These are phyloP conservation scores for Mycosarcoma maydis DNA, from an alignment of 1,284 basidiomycete species.

Conservation along the genomic window DNA sequence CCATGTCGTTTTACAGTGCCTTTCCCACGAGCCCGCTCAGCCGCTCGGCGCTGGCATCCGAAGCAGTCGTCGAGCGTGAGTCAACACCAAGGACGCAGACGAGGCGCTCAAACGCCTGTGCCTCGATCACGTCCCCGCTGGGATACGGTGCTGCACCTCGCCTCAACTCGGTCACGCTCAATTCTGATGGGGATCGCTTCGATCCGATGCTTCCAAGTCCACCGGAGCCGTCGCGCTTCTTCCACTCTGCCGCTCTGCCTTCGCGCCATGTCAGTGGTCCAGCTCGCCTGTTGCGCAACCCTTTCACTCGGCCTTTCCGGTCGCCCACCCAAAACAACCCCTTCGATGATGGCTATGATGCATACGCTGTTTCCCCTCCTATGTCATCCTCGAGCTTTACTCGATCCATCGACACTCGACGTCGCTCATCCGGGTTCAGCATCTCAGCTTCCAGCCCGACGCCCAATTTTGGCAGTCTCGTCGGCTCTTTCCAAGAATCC, in stretches of 20 bases:
- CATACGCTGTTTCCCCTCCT: slow-evolving; percentile 19
- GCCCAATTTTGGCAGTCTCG: slow-evolving; percentile 55
- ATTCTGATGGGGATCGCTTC: not conserved
- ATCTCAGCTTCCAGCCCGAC: slow-evolving; percentile 24
- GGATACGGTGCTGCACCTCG: not conserved
- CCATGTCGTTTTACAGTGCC: slow-evolving; percentile 38
- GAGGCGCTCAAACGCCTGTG: slow-evolving; percentile 1
- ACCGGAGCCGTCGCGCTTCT: not conserved
- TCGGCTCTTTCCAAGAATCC: slow-evolving; percentile 68
- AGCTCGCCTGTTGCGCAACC: slow-evolving; percentile 24
- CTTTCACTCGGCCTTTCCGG: slow-evolving; percentile 12
- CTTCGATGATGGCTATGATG: slow-evolving; percentile 7
- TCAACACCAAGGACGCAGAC: not conserved
- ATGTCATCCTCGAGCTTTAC: slow-evolving; percentile 20
- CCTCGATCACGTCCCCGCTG: not conserved
- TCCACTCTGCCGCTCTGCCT: slow-evolving; percentile 3
- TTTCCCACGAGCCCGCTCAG: slow-evolving; percentile 48
- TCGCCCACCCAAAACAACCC: slow-evolving; percentile 1
- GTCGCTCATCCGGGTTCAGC: slow-evolving; percentile 31
- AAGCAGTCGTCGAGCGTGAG: not conserved
- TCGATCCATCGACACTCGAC: slow-evolving; percentile 26
- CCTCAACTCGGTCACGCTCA: too few species aligned
- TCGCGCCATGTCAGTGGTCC: slow-evolving; percentile 34
- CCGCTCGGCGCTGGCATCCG: slow-evolving; percentile 26
- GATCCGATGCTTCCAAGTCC: not conserved